phyloP scores from a whole-genome alignment of 208 protist genomes.

The Phytomonas sp. region DNA sequence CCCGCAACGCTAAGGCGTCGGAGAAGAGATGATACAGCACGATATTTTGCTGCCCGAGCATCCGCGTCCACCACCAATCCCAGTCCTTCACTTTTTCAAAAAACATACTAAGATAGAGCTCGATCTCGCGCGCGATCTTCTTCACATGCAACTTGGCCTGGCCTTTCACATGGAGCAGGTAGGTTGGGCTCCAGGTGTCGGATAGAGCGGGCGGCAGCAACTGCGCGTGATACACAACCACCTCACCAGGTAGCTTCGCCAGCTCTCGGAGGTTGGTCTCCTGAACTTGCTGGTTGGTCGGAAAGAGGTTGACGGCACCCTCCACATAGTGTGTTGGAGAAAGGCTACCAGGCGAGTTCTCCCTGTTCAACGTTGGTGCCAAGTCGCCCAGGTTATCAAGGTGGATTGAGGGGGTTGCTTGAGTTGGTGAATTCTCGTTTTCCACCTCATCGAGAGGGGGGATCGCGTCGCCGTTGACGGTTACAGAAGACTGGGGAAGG shows the following conservation, averaged over 20 bases:
- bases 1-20: conserved; percentile 69
- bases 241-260: conserved; percentile 48
- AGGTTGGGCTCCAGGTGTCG: conserved; percentile 66
- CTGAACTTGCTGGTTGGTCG: conserved; percentile 70
- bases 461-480: not conserved
- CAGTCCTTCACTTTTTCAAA: conserved; percentile 8
- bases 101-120: conserved; percentile 30
- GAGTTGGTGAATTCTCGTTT: not conserved
- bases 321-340: conserved; percentile 21
- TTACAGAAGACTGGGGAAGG: not conserved
- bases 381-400: not conserved
- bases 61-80: conserved; percentile 14
- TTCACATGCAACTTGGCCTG: conserved; percentile 14
- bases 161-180: conserved; percentile 34
- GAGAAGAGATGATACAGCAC: conserved; percentile 74
- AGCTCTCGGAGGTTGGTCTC: conserved; percentile 57
- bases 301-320: conserved; percentile 70
- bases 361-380: not conserved
- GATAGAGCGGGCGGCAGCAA: conserved; percentile 39
- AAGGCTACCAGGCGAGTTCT: not conserved
- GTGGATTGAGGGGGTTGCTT: not conserved
- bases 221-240: conserved; percentile 39
- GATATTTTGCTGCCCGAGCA: conserved; percentile 21
- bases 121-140: conserved; percentile 13
- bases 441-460: not conserved